phyloP scores from a whole-genome alignment of 179 eudicot genomes.

The Camellia oleifera region DNA sequence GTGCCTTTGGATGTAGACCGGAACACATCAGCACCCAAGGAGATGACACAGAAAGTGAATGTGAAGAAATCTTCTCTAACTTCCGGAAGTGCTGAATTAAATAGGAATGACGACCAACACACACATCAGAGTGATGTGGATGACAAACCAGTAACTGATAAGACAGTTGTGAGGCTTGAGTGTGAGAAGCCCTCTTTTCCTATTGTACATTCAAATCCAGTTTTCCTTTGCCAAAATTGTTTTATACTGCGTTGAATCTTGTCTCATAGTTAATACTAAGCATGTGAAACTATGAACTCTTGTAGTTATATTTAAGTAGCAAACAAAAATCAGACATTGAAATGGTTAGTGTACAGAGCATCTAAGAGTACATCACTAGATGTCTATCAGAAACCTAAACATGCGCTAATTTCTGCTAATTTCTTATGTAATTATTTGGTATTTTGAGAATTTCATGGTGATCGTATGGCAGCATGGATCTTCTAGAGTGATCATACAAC shows the following conservation, averaged over 20 bases:
- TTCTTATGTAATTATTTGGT: too few species aligned
- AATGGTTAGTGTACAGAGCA: too few species aligned
- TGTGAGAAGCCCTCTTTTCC: conserved; percentile 52
- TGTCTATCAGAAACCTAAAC: too few species aligned
- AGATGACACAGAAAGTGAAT: conserved; percentile 31
- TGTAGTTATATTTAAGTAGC: too few species aligned
- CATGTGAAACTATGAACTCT: too few species aligned
- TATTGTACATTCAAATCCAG: neutral
- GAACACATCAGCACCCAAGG: conserved; percentile 37
- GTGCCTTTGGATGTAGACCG: conserved; percentile 31
- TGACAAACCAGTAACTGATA: conserved; percentile 25
- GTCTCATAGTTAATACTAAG: too few species aligned
- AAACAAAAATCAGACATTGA: too few species aligned
- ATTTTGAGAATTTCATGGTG: too few species aligned
- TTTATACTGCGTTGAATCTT: neutral
- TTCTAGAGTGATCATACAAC: too few species aligned
- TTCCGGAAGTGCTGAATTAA: conserved; percentile 23
- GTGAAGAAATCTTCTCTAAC: conserved; percentile 26
- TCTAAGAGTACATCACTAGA: too few species aligned
- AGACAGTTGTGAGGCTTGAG: conserved; percentile 52
- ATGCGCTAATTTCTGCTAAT: conserved; percentile 29
- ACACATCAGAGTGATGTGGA: conserved; percentile 43
- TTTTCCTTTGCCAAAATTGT: neutral
- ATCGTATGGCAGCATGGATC: too few species aligned
- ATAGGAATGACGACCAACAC: neutral